Conservation (phyloP, 2,329 filamentous ascomycete genomes). For the Trichoderma breve region DNA sequence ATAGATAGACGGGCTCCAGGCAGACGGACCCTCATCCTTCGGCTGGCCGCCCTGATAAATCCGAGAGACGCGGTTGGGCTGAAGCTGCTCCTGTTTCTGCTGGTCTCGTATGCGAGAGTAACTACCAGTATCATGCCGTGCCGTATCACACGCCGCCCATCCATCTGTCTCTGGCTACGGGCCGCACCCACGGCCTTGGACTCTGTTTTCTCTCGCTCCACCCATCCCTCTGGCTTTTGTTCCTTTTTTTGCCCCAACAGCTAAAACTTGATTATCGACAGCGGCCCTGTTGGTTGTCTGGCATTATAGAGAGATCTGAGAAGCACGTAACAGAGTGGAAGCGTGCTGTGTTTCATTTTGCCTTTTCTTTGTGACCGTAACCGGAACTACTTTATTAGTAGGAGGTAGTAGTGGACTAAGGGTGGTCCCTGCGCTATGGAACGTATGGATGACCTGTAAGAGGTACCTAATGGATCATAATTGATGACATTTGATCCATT, state of each 20-base stretch:
- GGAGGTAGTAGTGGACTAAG: neutral
- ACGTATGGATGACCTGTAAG: neutral
- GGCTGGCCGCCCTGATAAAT: neutral
- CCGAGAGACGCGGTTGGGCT: neutral
- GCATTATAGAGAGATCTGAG: neutral
- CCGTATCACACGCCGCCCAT: constrained; percentile 6
- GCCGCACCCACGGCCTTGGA: neutral
- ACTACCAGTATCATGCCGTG: constrained; percentile 7
- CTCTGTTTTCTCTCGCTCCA: neutral
- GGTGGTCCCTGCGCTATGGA: neutral
- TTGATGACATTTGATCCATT: neutral
- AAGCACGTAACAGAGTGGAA: neutral
- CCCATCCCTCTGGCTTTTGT: neutral
- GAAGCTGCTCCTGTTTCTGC: neutral
- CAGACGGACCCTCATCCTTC: neutral
- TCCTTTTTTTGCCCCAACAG: constrained; percentile 9
- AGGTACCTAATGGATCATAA: neutral
- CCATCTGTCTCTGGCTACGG: neutral
- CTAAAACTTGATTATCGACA: constrained; percentile 4
- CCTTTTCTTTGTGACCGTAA: neutral
- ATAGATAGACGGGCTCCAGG: neutral
- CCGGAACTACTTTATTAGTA: neutral
- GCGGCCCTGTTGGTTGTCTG: neutral
- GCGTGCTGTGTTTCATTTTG: neutral
- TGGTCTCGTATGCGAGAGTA: neutral